Evolutionary conservation across 2,329 filamentous ascomycete species (phyloP).

Genomic region (Ceratocystis huliohia): DNA sequence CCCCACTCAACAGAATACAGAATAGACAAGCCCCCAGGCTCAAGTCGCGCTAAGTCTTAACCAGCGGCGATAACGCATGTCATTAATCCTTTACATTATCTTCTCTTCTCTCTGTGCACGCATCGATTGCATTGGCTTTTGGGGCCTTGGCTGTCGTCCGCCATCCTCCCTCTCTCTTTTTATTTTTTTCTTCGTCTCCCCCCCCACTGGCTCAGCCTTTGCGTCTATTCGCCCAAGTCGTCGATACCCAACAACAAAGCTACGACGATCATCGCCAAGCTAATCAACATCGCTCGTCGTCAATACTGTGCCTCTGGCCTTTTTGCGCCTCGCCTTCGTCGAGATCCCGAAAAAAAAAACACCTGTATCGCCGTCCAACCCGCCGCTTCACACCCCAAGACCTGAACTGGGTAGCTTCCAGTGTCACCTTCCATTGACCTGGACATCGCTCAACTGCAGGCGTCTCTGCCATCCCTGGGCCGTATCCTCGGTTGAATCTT

Average conservation of each 20-base stretch:
- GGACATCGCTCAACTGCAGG: too few species aligned
- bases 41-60: background rate
- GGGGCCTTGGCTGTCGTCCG: background rate
- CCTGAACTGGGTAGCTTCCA: background rate
- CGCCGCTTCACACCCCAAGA: background rate
- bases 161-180: background rate
- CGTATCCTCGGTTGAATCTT: background rate
- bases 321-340: background rate
- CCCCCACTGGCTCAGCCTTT: background rate
- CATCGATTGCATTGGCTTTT: background rate
- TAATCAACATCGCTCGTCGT: too few species aligned
- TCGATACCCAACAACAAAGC: background rate
- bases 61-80: constrained; percentile 6
- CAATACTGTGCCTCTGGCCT: background rate
- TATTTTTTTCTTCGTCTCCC: too few species aligned
- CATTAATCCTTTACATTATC: constrained; percentile 10
- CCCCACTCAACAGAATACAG: background rate
- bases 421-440: too few species aligned
- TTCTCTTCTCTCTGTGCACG: background rate
- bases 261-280: background rate
- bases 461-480: too few species aligned
- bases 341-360: background rate
- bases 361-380: background rate
- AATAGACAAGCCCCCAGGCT: background rate
- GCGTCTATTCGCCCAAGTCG: background rate